phyloP scores from a whole-genome alignment of 2,329 filamentous ascomycete species.

The Exophiala sp. region DNA sequence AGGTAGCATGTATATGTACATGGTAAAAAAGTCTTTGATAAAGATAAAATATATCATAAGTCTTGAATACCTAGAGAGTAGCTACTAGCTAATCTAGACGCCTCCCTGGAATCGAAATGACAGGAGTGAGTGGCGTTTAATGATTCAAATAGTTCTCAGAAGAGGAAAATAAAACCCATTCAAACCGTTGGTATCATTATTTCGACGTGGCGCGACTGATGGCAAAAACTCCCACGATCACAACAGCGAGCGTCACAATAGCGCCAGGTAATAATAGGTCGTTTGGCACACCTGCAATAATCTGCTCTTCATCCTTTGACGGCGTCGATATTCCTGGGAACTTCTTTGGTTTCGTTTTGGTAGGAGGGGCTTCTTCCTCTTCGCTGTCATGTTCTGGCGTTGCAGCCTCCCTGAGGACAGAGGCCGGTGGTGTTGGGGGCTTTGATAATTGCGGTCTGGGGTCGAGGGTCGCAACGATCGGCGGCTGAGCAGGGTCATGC shows the following conservation, averaged over 20 bases:
- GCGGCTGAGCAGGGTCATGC: constrained; percentile 87
- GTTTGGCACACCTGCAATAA: constrained; percentile 89
- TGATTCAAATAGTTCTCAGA: background rate
- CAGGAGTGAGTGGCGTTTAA: background rate
- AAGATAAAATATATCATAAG: no score
- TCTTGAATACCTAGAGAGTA: no score
- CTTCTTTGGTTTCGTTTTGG: constrained; percentile 17
- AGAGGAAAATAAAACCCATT: background rate
- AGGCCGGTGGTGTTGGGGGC: constrained; percentile 53
- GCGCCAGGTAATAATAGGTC: constrained; percentile 90
- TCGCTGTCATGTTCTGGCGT: constrained; percentile 54
- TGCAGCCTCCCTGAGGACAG: constrained; percentile 39
- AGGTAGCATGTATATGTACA: background rate
- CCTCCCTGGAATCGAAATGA: background rate
- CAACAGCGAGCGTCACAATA: constrained; percentile 89
- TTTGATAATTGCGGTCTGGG: constrained; percentile 54
- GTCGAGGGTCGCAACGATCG: constrained; percentile 63
- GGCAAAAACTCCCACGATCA: constrained; percentile 90
- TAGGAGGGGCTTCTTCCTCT: constrained; percentile 29
- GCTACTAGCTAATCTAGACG: no score
- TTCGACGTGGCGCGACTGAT: constrained; percentile 58
- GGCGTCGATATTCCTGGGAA: constrained; percentile 36
- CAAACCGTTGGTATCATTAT: constrained; percentile 9
- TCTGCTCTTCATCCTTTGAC: constrained; percentile 62
- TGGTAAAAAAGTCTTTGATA: no score